Conservation (phyloP, 23 red algal species). For the Chondrus crispus region DNA sequence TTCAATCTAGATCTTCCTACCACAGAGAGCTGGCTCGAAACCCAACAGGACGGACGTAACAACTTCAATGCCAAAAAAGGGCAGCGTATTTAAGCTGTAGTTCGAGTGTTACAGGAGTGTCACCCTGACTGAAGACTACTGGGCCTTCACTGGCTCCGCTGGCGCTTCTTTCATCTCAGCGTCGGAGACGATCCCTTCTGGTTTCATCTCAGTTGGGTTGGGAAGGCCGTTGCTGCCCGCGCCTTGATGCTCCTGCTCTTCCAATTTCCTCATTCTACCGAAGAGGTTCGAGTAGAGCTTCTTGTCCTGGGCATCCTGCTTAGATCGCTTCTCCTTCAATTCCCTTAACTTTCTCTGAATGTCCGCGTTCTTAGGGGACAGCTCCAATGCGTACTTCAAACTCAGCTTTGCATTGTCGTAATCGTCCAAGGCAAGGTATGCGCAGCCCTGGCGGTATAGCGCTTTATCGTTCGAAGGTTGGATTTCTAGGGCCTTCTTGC, state of each 20-base stretch:
- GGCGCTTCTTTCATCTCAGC: conserved; percentile 37
- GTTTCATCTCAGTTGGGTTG: background rate
- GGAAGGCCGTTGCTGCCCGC: background rate
- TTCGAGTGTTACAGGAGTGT: no score
- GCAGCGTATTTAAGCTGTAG: no score
- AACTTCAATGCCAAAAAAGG: no score
- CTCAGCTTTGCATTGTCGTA: conserved; percentile 62
- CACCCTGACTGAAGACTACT: no score
- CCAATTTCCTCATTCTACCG: conserved; percentile 60
- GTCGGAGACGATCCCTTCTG: background rate
- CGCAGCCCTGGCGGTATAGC: conserved; percentile 64
- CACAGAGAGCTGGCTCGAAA: no score
- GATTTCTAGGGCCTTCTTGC: conserved; percentile 83
- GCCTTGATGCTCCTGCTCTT: conserved; percentile 35
- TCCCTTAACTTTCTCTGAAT: conserved; percentile 70
- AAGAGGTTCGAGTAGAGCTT: conserved; percentile 75
- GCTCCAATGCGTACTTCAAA: conserved; percentile 65
- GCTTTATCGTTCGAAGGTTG: conserved; percentile 84
- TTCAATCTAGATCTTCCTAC: no score
- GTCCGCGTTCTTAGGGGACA: conserved; percentile 65
- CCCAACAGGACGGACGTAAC: no score
- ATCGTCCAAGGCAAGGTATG: conserved; percentile 62
- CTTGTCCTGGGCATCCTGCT: conserved; percentile 75
- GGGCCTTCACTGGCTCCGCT: background rate
- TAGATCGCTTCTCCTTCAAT: conserved; percentile 35